These are phyloP conservation scores for Rutstroemia sp. DNA, from an alignment of 2,329 filamentous ascomycete genomes.

Conservation along the genomic window DNA sequence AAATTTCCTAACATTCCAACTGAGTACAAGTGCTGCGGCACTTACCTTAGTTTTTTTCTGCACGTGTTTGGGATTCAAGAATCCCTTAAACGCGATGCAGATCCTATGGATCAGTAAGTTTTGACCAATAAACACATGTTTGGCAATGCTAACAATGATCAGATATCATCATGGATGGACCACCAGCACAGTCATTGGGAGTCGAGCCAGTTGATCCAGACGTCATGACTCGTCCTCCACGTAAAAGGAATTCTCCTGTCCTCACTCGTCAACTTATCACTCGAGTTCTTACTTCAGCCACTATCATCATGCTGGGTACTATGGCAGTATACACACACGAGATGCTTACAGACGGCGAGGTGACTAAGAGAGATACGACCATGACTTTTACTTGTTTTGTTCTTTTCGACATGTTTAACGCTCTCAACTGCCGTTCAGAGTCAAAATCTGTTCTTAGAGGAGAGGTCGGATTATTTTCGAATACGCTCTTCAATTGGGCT, in stretches of 20 bases:
- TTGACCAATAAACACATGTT: not conserved
- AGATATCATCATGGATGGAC: conserved; percentile 99
- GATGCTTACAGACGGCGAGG: conserved; percentile 74
- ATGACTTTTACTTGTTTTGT: conserved; percentile 99
- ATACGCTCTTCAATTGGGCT: conserved; percentile 94
- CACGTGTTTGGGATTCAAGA: conserved; percentile 87
- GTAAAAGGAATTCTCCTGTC: conserved; percentile 79
- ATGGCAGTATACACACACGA: conserved; percentile 86
- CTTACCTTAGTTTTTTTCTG: conserved; percentile 86
- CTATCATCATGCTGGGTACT: conserved; percentile 88
- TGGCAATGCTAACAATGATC: conserved; percentile 12
- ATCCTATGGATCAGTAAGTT: conserved; percentile 97
- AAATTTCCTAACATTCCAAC: conserved; percentile 97
- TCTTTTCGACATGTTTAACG: conserved; percentile 99
- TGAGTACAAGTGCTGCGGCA: conserved; percentile 93
- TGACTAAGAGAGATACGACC: conserved; percentile 91
- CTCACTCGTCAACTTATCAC: conserved; percentile 77
- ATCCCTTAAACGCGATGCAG: conserved; percentile 97
- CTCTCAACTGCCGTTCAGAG: conserved; percentile 84
- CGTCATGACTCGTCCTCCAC: conserved; percentile 86
- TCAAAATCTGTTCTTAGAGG: conserved; percentile 82
- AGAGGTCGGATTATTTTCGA: conserved; percentile 75
- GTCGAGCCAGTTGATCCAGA: conserved; percentile 92
- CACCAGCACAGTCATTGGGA: conserved; percentile 91
- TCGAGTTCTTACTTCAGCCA: conserved; percentile 79